These are phyloP conservation scores for Gonium pectorale DNA, from an alignment of 139 green algal genomes.

Conservation along the genomic window DNA sequence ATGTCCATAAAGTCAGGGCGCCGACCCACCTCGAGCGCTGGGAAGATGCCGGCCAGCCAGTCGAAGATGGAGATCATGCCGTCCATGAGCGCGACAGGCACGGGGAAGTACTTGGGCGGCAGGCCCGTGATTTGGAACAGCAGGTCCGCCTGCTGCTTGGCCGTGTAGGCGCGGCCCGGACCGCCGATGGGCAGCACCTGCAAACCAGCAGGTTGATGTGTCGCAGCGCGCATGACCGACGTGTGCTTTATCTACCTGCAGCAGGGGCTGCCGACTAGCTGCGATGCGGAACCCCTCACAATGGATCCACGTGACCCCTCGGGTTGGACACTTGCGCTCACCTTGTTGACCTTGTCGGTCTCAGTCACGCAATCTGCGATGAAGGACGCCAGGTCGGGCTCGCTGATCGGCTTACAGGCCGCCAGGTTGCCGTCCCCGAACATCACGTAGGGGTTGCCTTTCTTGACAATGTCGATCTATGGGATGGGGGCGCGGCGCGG, in stretches of 20 bases:
- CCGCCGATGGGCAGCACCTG: slow-evolving; percentile 96
- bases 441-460: slow-evolving; percentile 98
- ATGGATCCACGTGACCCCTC: too few relatives aligned
- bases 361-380: slow-evolving; percentile 90
- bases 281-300: too few relatives aligned
- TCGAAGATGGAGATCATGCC: slow-evolving; percentile 94
- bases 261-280: too few relatives aligned
- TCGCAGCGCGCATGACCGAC: background rate
- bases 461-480: slow-evolving; percentile 88
- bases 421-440: slow-evolving; percentile 98
- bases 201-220: background rate
- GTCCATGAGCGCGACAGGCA: slow-evolving; percentile 97
- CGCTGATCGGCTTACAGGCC: slow-evolving; percentile 98
- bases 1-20: background rate
- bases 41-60: slow-evolving; percentile 87
- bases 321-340: background rate
- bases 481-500: too few relatives aligned
- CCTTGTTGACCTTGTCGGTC: slow-evolving; percentile 59
- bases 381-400: slow-evolving; percentile 93
- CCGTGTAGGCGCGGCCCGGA: slow-evolving; percentile 88
- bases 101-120: slow-evolving; percentile 89
- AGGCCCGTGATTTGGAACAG: slow-evolving; percentile 91
- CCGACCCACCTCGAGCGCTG: slow-evolving; percentile 78
- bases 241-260: too few relatives aligned
- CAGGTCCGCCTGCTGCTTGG: slow-evolving; percentile 92